Evolutionary conservation across 139 green algal species (phyloP).

Genomic region (Micractinium sp.): DNA sequence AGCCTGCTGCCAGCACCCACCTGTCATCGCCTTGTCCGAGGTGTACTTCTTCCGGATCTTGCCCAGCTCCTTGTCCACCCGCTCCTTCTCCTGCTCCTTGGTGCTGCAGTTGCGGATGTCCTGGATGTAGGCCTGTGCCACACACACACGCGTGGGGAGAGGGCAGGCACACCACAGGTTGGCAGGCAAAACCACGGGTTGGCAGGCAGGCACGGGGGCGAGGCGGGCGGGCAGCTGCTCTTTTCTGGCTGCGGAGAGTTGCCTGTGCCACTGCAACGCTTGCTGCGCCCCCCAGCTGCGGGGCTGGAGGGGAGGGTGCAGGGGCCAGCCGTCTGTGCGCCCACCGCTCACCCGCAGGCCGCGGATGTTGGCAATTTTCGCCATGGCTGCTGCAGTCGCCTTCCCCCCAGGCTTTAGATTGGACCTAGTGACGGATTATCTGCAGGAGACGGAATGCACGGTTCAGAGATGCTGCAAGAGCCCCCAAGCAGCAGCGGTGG

Average conservation of each 20-base stretch:
- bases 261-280: too few relatives aligned
- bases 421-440: background rate
- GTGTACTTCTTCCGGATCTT: conserved; percentile 98
- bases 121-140: conserved; percentile 90
- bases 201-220: background rate
- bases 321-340: background rate
- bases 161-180: background rate
- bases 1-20: conserved; percentile 20
- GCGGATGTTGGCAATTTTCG: conserved; percentile 75
- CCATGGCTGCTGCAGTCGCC: conserved; percentile 52
- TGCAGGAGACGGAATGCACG: background rate
- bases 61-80: conserved; percentile 97
- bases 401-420: background rate
- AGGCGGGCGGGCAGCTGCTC: too few relatives aligned
- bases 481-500: background rate
- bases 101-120: conserved; percentile 91
- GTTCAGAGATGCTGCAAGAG: background rate
- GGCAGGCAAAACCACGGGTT: background rate
- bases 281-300: background rate
- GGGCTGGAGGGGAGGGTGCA: background rate
- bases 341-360: conserved; percentile 67
- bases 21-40: conserved; percentile 68
- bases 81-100: conserved; percentile 89
- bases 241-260: background rate
- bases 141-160: background rate